phyloP scores from a whole-genome alignment of 164 flowering plant species.

The Houttuynia cordata region DNA sequence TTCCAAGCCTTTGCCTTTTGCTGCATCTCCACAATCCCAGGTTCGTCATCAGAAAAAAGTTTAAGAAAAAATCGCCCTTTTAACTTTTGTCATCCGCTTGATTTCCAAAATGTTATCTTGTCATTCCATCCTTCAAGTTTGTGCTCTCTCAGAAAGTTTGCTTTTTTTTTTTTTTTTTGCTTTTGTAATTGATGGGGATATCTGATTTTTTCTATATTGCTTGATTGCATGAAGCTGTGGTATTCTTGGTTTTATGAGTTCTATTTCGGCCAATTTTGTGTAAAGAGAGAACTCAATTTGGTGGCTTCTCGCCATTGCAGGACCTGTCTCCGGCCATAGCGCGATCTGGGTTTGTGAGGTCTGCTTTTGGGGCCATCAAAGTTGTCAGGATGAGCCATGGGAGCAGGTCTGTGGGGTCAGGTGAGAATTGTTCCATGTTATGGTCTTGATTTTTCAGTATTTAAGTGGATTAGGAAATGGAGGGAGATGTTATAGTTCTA shows the following conservation, averaged over 20 bases:
- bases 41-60: neutral
- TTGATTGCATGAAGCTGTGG: slow-evolving; percentile 23
- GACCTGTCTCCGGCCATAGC: slow-evolving; percentile 15
- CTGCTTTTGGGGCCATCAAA: neutral
- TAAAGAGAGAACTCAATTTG: slow-evolving; percentile 36
- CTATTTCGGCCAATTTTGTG: slow-evolving; percentile 29
- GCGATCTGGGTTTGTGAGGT: slow-evolving; percentile 2
- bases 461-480: neutral
- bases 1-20: too few relatives aligned
- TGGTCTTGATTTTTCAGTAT: neutral
- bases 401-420: slow-evolving; percentile 54
- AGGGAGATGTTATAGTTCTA: neutral
- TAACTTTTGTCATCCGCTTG: slow-evolving; percentile 7
- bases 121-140: slow-evolving; percentile 33
- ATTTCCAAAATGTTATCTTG: slow-evolving; percentile 18
- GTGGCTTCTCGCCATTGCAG: slow-evolving; percentile 39
- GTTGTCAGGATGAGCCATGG: slow-evolving; percentile 52
- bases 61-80: too few relatives aligned
- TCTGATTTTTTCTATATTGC: slow-evolving; percentile 31
- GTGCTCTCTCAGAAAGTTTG: slow-evolving; percentile 49
- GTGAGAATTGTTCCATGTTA: slow-evolving; percentile 27
- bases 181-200: slow-evolving; percentile 30
- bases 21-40: neutral
- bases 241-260: slow-evolving; percentile 27
- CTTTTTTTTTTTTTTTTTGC: too few relatives aligned